A percentile compares a stretch with the other conserved stretches of the same genome.
Evolutionary conservation across 768 basidiomycete species (phyloP).

Genomic region (Tephrocybe sp.): DNA sequence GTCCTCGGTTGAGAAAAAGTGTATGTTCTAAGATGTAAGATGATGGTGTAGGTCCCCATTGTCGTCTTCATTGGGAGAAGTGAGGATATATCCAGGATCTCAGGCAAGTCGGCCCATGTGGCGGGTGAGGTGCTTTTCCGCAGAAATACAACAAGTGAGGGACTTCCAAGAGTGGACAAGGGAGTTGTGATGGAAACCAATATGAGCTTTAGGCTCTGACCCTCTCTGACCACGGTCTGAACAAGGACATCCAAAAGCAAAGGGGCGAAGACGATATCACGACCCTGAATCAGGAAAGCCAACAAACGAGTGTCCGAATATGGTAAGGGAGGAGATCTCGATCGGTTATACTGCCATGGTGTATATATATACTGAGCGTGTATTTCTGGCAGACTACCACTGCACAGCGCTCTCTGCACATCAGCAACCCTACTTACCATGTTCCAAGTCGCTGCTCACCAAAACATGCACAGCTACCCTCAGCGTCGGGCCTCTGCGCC

Average conservation of each 20-base stretch:
- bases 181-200: conserved; percentile 27
- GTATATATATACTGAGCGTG: conserved; percentile 25
- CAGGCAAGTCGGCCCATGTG: no score
- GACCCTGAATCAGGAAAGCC: conserved; percentile 24
- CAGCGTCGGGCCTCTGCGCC: conserved; percentile 24
- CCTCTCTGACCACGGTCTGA: conserved; percentile 8
- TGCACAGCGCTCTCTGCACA: conserved; percentile 5
- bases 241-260: conserved; percentile 30
- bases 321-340: conserved; percentile 30
- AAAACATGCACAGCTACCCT: conserved; percentile 33
- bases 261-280: conserved; percentile 19
- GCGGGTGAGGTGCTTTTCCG: no score
- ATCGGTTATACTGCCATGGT: conserved; percentile 26
- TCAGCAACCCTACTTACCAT: conserved; percentile 21
- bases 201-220: conserved; percentile 5
- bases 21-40: neutral
- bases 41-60: conserved; percentile 17
- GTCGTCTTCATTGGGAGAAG: conserved; percentile 10
- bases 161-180: conserved; percentile 21
- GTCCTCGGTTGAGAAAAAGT: neutral
- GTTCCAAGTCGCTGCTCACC: conserved; percentile 50
- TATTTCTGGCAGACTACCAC: conserved; percentile 8
- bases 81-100: no score
- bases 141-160: conserved; percentile 6
- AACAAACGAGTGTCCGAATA: conserved; percentile 40